Evolutionary conservation across 352 stramenopile species (phyloP).

Genomic region (Elongisporangium prolatum): DNA sequence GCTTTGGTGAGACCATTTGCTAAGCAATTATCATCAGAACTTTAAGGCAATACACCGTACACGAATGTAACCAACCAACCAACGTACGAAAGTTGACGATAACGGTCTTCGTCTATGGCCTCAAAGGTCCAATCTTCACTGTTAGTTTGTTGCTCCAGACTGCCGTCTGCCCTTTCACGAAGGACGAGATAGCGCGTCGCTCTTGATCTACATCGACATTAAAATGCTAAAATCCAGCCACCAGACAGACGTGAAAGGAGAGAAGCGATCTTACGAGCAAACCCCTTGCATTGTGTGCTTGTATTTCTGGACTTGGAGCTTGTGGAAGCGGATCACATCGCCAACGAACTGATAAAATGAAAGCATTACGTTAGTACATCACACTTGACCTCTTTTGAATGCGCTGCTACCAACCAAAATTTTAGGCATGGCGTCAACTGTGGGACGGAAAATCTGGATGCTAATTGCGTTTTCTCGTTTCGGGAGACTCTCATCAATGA

Average conservation of each 20-base stretch:
- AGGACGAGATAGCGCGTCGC: constrained; percentile 60
- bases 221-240: not conserved
- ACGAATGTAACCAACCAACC: not conserved
- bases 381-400: constrained; percentile 1
- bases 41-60: not conserved
- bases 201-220: constrained; percentile 15
- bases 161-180: constrained; percentile 19
- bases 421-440: constrained; percentile 52
- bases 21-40: constrained; percentile 12
- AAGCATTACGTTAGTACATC: not conserved
- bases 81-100: constrained; percentile 33
- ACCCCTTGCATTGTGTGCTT: constrained; percentile 53
- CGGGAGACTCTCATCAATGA: constrained; percentile 60
- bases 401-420: constrained; percentile 31
- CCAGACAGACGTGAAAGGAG: not conserved
- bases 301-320: constrained; percentile 62
- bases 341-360: constrained; percentile 41
- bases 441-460: constrained; percentile 63
- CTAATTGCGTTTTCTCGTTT: constrained; percentile 46
- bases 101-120: constrained; percentile 38
- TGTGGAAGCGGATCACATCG: constrained; percentile 78
- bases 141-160: constrained; percentile 40
- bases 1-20: constrained; percentile 36
- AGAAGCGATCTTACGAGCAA: constrained; percentile 26
- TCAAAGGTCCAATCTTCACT: constrained; percentile 65